These are phyloP conservation scores for Castanospermum australe DNA, from an alignment of 306 rosid genomes.

Conservation along the genomic window DNA sequence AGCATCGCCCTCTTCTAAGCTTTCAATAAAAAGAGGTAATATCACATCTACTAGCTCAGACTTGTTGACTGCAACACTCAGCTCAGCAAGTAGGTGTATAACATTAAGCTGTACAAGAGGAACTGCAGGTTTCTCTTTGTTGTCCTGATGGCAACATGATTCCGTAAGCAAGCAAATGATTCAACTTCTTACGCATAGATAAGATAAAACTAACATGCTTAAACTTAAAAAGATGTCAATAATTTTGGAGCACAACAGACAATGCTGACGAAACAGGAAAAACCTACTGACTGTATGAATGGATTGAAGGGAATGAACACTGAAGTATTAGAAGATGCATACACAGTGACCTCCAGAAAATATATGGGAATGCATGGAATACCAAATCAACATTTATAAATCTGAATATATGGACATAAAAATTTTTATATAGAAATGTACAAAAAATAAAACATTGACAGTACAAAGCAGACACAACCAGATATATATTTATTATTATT, in stretches of 20 bases:
- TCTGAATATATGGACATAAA: constrained; percentile 1
- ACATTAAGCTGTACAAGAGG: constrained; percentile 89
- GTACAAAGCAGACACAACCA: not conserved
- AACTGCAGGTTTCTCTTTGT: constrained; percentile 76
- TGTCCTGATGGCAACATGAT: constrained; percentile 61
- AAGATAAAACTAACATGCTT: constrained; percentile 14
- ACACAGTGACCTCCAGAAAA: not conserved
- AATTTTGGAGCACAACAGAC: constrained; percentile 2
- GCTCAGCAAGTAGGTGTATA: constrained; percentile 79
- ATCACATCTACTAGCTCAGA: constrained; percentile 87
- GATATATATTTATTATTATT: not conserved
- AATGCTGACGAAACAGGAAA: constrained; percentile 10
- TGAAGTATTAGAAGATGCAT: not conserved
- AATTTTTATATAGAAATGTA: not conserved
- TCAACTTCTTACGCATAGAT: constrained; percentile 5
- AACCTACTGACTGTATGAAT: not conserved
- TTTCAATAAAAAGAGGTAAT: constrained; percentile 91
- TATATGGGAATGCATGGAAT: constrained; percentile 12
- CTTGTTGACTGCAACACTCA: constrained; percentile 74
- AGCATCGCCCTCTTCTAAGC: constrained; percentile 98
- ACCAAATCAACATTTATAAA: constrained; percentile 6
- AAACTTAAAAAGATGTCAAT: constrained; percentile 14
- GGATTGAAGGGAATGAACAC: constrained; percentile 15
- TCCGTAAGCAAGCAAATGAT: constrained; percentile 19
- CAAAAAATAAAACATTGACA: not conserved